Base-by-base conservation (phyloP, 2,329 filamentous ascomycete genomes). In the Aspergillus candidus region DNA sequence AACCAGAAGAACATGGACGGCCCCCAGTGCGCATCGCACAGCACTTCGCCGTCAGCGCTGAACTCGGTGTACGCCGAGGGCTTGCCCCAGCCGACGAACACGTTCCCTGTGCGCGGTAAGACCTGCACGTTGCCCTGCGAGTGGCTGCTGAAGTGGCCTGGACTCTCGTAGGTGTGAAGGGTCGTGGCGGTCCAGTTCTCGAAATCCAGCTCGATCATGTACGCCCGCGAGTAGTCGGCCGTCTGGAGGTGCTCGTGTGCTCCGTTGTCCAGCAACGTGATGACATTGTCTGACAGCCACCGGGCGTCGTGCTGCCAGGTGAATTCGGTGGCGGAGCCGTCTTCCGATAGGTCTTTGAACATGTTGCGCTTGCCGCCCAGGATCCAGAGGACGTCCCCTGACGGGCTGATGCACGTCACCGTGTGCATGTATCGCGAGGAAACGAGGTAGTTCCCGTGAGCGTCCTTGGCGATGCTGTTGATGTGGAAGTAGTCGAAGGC, bases 1-100 rank as follows among this genome's bases (percentile, higher is more conserved):
- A 76, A 59, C 8, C 61, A 59, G 46, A 76, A 57, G 38, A 67
- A 61, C 32, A 73, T 68, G 14, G 71, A 77, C 31, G 72, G 72
- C 11, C 66, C 71, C 6, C 66, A 68, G 7, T 58, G 52, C 18
- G 48, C 51, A 33, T 62, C 44, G 38, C 59, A 62, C 32, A 58
- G 30, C 8, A 62, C 17, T 10, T 53, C 47, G 2, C 58, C 58
- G 5, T 56, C 45, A 2, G 36, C 33, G 4, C 48, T 54, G 41
- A 54, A 77, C 54, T 80, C 76, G 14, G 71, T 75, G 46, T 70
- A 72, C 1, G 73, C 70, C 3, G 74, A 72, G 11, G 67, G 68
- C 17, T 74, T 72, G 11, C 78, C 74, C 67, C 71, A 78, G 36
- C 71, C 73, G 27, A 76, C 62, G 12, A 78, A 59, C 3, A 70